Base-by-base conservation (phyloP, 805 yeast species). In the Starmerella sp. region DNA sequence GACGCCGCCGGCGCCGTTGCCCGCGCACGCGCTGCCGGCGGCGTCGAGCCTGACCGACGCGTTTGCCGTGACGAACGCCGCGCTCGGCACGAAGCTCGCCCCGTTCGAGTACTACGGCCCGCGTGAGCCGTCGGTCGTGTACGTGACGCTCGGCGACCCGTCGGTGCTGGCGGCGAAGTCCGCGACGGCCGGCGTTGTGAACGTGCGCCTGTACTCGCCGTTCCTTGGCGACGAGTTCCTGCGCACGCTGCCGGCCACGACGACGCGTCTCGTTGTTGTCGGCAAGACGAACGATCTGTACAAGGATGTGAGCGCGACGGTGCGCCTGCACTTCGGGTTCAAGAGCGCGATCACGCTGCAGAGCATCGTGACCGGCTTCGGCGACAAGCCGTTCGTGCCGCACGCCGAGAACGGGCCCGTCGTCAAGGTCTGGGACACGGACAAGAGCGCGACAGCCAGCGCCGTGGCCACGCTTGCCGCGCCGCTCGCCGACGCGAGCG, bases 141-240 rank as follows among this genome's bases (percentile, higher is more conserved):
- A 86, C 67, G 91, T 89, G 36, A 75, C 82, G n/a, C 81, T 84
- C 60, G 95, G 96, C 29, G 45, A 38, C 75, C 93, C 42, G 69
- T 77, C 44, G 89, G 84, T 57, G 6, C 45, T 57, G 14, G 54
- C 55, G 66, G 73, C 80, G 54, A 70, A 79, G 54, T 75, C 86
- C 42, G 63, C 77, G 48, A 68, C 71, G n/a, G 76, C 80, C 51
- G 95, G 89, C 60, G 78, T 83, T 50, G 69, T 90, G 54, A 77
- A 83, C 54, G 78, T 82, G 50, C 79, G 96, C 70, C 79, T 86
- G 45, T 91, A 95, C 54, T 71, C 83, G 52, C 96, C 96, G 11
- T 88, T 89, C 70, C 80, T 83, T 62, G 74, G 78, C 36, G 74
- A 73, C 35, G 77, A 77, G 61, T 88, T 89, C 66, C 71, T 79